Evolutionary conservation across 345 rosid genomes (phyloP).

Genomic region (Eucalyptus pauciflora): DNA sequence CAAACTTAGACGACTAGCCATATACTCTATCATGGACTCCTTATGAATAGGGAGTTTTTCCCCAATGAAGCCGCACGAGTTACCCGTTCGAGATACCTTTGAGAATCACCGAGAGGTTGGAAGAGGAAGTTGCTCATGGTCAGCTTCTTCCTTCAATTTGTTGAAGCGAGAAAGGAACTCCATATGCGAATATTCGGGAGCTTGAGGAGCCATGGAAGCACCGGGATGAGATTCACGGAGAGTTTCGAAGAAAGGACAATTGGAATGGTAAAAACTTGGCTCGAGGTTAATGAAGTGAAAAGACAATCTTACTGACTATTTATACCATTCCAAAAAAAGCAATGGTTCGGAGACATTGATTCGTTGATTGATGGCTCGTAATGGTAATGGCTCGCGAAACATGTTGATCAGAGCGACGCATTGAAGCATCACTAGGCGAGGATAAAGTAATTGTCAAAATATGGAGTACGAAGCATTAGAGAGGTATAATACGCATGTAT

Average conservation of each 20-base stretch:
- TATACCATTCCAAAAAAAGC: background rate
- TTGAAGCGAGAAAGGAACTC: background rate
- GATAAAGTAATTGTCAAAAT: too few relatives aligned
- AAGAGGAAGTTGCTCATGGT: background rate
- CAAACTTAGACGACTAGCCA: too few relatives aligned
- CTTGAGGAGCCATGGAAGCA: background rate
- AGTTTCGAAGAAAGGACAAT: background rate
- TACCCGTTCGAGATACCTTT: background rate
- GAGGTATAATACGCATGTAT: too few relatives aligned
- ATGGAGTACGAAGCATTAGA: too few relatives aligned
- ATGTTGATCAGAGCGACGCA: too few relatives aligned
- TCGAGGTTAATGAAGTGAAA: background rate
- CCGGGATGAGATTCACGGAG: background rate
- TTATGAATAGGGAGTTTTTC: background rate
- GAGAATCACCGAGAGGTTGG: background rate
- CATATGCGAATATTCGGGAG: background rate
- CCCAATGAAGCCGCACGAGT: background rate
- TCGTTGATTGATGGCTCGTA: accelerated
- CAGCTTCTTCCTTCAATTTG: background rate
- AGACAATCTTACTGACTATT: accelerated
- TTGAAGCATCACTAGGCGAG: too few relatives aligned
- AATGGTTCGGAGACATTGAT: background rate
- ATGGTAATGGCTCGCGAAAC: background rate
- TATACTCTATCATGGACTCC: accelerated
- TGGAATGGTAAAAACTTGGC: background rate